These are phyloP conservation scores for Fusarium longipes DNA, from an alignment of 2,329 filamentous ascomycete genomes.

Conservation along the genomic window DNA sequence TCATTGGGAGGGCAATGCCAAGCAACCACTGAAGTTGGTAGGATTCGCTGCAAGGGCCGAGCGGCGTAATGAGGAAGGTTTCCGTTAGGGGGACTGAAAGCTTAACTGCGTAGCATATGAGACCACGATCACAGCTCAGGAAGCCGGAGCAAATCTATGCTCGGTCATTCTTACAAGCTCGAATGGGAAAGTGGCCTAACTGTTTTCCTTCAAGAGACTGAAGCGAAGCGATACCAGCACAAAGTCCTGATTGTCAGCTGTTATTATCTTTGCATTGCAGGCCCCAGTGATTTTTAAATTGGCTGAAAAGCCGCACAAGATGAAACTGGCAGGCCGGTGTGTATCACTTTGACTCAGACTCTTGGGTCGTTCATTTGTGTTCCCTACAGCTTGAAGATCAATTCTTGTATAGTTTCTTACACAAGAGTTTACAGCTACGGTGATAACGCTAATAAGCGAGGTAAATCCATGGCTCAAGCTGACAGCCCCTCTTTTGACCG, in stretches of 20 bases:
- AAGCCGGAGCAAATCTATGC: no score
- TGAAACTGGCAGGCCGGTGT: no score
- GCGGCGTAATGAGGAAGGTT: background rate
- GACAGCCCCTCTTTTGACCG: background rate
- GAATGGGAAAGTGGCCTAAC: background rate
- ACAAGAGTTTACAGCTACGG: background rate
- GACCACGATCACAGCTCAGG: no score
- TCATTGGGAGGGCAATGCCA: background rate
- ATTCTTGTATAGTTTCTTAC: no score
- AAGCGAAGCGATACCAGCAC: background rate
- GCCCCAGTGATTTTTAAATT: no score
- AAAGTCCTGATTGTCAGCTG: background rate
- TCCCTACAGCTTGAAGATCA: no score
- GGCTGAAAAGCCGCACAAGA: no score
- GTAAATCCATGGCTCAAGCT: background rate
- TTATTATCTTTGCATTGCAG: background rate
- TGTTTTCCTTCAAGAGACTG: background rate
- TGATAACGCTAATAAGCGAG: slow-evolving; percentile 1
- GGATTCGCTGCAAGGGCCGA: background rate
- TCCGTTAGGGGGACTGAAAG: background rate
- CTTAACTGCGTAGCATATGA: background rate
- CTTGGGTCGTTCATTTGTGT: no score
- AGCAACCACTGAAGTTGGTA: background rate
- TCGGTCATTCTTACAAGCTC: background rate
- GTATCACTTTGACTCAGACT: no score